Evolutionary conservation across 257 asterid species (phyloP), one percentile per base, ranked within the genome.

Genomic region (Petunia secreta): DNA sequence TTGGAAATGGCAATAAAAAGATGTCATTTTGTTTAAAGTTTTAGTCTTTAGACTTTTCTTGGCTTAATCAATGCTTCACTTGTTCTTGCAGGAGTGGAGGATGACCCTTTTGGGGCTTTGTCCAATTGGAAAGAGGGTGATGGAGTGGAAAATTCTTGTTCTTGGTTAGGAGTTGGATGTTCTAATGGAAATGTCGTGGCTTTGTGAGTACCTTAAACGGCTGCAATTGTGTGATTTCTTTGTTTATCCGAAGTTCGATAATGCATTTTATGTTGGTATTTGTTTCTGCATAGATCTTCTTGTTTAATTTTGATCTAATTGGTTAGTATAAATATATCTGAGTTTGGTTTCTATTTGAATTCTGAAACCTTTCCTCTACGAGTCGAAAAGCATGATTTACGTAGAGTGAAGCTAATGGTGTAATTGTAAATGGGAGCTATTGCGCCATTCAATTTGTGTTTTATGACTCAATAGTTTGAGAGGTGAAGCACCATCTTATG

Each of bases 121-220:
- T 84, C 87, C 15, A 85, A 88, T 86, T 93, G 98, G 98, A 85
- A 76, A 14, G 87, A 88, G 82, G 93, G 89, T 79, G 78, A 77
- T 48, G 96, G 91, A 77, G 87, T 85, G 39, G 90, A 85, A 68
- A 86, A 85, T 81, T 96, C 94, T 0, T 95, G 97, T 87, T 87
- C 85, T 78, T 95, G 97, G 97, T 86, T 82, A 85, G 97, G 98
- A 58, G 85, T 95, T 85, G 92, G 87, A 79, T 95, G 98, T 84
- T 87, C 87, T 52, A 66, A 84, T 77, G 95, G 91, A 80, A 74
- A 78, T 83, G 97, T 89, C 82, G 92, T 90, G 38, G 85, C 86
- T 76, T 68, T 93, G 99, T 93, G 88, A 92, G 97, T 90, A 82
- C 39, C n/a, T 4, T 25, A 71, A 34, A 2, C 5, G 13, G n/a